A percentile compares a stretch with the other conserved stretches of the same genome.
These are phyloP conservation scores for Dioszegia hungarica DNA, from an alignment of 768 basidiomycete genomes.

Conservation along the genomic window DNA sequence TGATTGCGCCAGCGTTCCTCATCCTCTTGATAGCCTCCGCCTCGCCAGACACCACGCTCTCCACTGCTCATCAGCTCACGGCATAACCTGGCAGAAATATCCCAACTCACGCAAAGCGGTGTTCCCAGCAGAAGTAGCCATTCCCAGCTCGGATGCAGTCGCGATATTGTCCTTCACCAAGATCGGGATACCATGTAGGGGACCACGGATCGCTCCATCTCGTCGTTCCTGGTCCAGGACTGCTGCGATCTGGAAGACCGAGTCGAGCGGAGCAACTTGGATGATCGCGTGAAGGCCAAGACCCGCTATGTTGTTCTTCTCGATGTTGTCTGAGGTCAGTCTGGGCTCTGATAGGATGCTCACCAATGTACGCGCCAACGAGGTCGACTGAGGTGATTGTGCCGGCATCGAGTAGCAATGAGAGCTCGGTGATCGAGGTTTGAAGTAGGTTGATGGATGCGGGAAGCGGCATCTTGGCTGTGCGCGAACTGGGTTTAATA, in stretches of 20 bases:
- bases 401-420: too few relatives aligned
- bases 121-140: constrained; percentile 41
- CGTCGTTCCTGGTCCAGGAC: constrained; percentile 31
- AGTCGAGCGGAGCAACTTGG: constrained; percentile 31
- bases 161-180: constrained; percentile 43
- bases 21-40: background rate
- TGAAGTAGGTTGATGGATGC: background rate
- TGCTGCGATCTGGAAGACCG: constrained; percentile 26
- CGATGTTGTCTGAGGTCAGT: constrained; percentile 31
- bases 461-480: too few relatives aligned
- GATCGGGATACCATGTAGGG: constrained; percentile 40
- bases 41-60: background rate
- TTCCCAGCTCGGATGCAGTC: constrained; percentile 30
- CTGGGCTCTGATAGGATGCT: too few relatives aligned
- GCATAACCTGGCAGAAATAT: too few relatives aligned
- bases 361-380: too few relatives aligned
- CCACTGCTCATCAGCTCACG: background rate
- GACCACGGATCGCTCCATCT: constrained; percentile 7
- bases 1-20: constrained; percentile 2
- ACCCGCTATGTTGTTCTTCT: constrained; percentile 29
- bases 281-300: constrained; percentile 36
- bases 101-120: constrained; percentile 12
- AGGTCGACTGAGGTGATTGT: too few relatives aligned
- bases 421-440: too few relatives aligned
- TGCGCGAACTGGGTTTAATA: too few relatives aligned